Percentiles rank a stretch among this genome's conserved stretches.
These are phyloP conservation scores for Ganoderma lucidum DNA, from an alignment of 1,284 basidiomycete genomes.

Conservation along the genomic window DNA sequence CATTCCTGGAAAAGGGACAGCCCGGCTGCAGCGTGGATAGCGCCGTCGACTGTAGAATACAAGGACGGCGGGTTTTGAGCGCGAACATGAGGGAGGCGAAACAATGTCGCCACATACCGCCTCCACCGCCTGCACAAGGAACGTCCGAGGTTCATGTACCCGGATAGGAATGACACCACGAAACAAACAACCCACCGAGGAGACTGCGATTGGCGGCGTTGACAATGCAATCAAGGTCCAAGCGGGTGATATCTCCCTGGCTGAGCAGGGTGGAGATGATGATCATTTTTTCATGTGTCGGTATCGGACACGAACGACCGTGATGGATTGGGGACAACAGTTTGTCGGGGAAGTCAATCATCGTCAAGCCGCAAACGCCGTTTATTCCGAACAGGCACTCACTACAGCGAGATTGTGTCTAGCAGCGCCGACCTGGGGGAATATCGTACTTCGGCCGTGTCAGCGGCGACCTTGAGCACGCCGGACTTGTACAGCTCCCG, in stretches of 20 bases:
- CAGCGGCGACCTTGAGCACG: constrained; percentile 41
- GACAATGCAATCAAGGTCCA: constrained; percentile 82
- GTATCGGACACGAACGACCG: neutral
- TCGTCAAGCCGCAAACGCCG: constrained; percentile 15
- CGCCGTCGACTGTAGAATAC: constrained; percentile 75
- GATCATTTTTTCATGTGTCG: constrained; percentile 3
- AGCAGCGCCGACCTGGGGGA: constrained; percentile 49
- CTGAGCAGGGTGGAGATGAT: constrained; percentile 45
- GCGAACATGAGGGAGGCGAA: neutral
- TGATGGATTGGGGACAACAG: constrained; percentile 18
- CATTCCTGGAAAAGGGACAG: constrained; percentile 78
- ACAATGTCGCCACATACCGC: constrained; percentile 54
- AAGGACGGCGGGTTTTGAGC: neutral
- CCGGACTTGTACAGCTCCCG: constrained; percentile 54
- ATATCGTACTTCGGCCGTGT: constrained; percentile 42
- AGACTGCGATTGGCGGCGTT: constrained; percentile 88
- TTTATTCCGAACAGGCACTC: constrained; percentile 40
- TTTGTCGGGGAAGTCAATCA: constrained; percentile 11
- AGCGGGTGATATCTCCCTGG: constrained; percentile 79
- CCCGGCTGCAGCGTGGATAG: constrained; percentile 90
- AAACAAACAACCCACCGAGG: constrained; percentile 58
- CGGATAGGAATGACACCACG: constrained; percentile 13
- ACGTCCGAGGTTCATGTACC: constrained; percentile 17
- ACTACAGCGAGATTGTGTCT: constrained; percentile 69
- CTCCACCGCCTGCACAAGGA: constrained; percentile 64